Evolutionary conservation across 2,329 filamentous ascomycete species (phyloP).

Genomic region (Ceratocystis variospora): DNA sequence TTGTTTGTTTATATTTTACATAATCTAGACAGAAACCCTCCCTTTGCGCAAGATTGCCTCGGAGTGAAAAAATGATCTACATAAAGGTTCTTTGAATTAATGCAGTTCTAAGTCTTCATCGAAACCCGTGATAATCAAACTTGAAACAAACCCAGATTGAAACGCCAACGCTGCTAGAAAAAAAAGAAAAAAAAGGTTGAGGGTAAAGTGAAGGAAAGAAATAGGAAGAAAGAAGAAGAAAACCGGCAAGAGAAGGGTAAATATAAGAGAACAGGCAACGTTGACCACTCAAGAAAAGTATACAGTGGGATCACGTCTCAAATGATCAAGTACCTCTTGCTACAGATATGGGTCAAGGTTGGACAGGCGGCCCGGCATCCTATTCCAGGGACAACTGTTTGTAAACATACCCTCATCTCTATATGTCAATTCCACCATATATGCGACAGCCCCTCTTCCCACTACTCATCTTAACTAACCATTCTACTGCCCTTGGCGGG

Average conservation of each 20-base stretch:
- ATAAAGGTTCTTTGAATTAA: constrained; percentile 3
- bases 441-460: neutral
- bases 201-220: neutral
- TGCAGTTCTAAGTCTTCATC: constrained; percentile 10
- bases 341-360: neutral
- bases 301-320: neutral
- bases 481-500: constrained; percentile 51
- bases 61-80: too few relatives aligned
- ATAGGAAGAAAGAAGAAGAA: neutral
- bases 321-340: neutral
- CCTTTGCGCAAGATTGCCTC: neutral
- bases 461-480: constrained; percentile 44
- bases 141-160: constrained; percentile 13
- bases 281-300: constrained; percentile 3
- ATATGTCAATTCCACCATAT: neutral
- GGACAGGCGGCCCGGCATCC: too few relatives aligned
- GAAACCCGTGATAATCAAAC: neutral
- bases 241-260: neutral
- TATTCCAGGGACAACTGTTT: neutral
- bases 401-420: neutral
- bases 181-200: neutral
- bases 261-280: neutral
- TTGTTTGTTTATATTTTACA: constrained; percentile 3
- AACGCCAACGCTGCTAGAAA: constrained; percentile 15
- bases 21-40: neutral